Evolutionary conservation across 2,329 filamentous ascomycete species (phyloP), one percentile per base, ranked within the genome.

Genomic region (Xylaria sp.): DNA sequence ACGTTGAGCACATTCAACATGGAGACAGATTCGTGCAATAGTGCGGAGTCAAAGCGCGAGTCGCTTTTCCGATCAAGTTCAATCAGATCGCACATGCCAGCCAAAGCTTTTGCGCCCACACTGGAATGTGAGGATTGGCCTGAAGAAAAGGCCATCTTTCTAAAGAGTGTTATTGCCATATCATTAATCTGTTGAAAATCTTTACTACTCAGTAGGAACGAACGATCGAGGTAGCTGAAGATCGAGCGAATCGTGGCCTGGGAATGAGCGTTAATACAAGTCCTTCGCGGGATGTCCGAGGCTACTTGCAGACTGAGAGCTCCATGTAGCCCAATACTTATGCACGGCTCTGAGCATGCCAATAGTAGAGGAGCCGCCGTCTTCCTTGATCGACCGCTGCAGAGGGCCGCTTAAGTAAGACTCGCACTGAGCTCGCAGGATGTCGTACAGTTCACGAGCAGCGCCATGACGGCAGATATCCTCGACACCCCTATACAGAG

Each of bases 171-270:
- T 65, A 96, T 89, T 5, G 91, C 89, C 84, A 97, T 90, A 76
- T 97, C 93, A 76, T 94, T 92, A 66, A 99, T 89, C 41, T 92
- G 92, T 10, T 87, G 86, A 44, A 87, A 82, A 25, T 91, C 89
- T 73, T 91, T 90, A 55, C 90, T 90, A 66, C 91, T 90, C 2
- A 97, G 84, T 8, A 99, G 86, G 77, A 94, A 98, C 1, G 94
- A 93, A 71, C 96, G 90, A 79, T 99, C 95, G 73, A 99, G 87
- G 77, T 94, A 99, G 82, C 94, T 97, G 81, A 98, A 98, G 48
- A 97, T 92, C 72, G 92, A 95, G 58, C 94, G 89, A 62, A 99
- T 88, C 15, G 91, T 90, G 73, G 90, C 88, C 71, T 76, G 32
- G 63, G 18, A 46, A 23, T 61, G 12, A 15, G 44, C 52, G 68